Evolutionary conservation across 2,329 filamentous ascomycete genomes (phyloP), one percentile per base, ranked within the genome.

Genomic region (Pseudodiploospora longispora): DNA sequence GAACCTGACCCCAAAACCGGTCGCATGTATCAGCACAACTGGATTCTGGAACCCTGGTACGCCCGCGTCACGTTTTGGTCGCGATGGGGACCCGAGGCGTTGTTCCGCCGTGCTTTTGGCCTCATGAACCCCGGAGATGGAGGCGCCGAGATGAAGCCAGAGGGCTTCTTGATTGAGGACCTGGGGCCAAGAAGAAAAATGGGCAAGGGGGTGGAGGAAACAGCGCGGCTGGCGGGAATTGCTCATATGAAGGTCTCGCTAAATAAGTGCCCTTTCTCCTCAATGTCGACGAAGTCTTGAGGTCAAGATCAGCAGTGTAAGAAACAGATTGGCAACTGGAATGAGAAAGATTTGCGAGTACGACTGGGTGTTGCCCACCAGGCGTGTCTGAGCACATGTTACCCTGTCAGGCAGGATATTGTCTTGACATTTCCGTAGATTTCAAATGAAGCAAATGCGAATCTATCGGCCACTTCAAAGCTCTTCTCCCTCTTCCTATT

Each of bases 41-140:
- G 79, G 62, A 70, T 81, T 27, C 74, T 76, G 9, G 74, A 79
- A 38, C 84, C 83, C 3, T 85, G 76, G 62, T 87, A 86, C 60
- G 68, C 76, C 27, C 70, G 74, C 48, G 70, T 71, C 30, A 83
- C 75, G 0, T 59, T 76, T 35, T 78, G 72, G 76, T 78, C 72
- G 54, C 75, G 77, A 47, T 87, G 76, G 79, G 78, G 76, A 2
- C 80, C 72, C 0, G 59, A 60, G 47, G 80, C 72, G 0, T 72
- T 72, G 69, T 46, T 76, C 4, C 58, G 65, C 19, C 59, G 71
- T 55, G 40, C 65, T 6, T 50, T 59, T 38, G 74, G 73, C 6
- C 71, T 67, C 1, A 63, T 63, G 30, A 48, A 76, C 2, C 74
- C 75, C 2, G 71, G 71, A 3, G 64, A 68, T 28, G 52, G 64